A percentile compares a stretch with the other conserved stretches of the same genome.
Conservation (phyloP, 257 asterid genomes). For the Paraleonurus japonicus region DNA sequence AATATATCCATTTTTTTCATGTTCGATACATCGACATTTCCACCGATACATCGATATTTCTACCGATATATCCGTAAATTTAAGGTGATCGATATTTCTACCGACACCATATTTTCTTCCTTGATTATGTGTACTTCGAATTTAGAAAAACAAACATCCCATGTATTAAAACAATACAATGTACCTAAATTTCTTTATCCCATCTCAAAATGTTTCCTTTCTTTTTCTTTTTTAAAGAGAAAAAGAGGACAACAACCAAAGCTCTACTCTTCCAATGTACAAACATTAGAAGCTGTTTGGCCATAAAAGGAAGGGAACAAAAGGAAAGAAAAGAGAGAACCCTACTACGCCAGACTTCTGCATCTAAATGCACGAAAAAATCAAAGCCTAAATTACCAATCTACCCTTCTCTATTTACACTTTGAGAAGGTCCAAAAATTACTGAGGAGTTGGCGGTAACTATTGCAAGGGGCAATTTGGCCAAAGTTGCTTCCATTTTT, state of each 20-base stretch:
- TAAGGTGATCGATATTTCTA: too few species aligned
- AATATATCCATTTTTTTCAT: too few species aligned
- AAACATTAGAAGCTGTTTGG: not conserved
- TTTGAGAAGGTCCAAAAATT: not conserved
- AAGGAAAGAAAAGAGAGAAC: not conserved
- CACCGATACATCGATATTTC: too few species aligned
- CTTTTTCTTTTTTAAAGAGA: not conserved
- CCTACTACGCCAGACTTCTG: constrained; percentile 26
- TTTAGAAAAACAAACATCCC: not conserved
- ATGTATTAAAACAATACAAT: not conserved
- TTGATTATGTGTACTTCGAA: too few species aligned
- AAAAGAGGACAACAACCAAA: not conserved
- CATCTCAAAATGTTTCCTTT: not conserved
- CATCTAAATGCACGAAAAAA: constrained; percentile 35
- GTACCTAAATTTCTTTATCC: not conserved
- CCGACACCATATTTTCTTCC: too few species aligned
- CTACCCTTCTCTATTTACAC: constrained; percentile 37
- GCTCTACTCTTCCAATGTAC: constrained; percentile 8
- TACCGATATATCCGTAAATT: too few species aligned
- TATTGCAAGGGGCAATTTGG: constrained; percentile 50
- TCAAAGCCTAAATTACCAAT: constrained; percentile 19
- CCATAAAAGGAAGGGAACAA: not conserved
- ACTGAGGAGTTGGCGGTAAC: not conserved
- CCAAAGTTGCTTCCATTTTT: constrained; percentile 68
- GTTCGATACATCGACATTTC: too few species aligned